Evolutionary conservation across 371 early-diverging fungal species (phyloP).

Genomic region (Neoconidiobolus thromboides): DNA sequence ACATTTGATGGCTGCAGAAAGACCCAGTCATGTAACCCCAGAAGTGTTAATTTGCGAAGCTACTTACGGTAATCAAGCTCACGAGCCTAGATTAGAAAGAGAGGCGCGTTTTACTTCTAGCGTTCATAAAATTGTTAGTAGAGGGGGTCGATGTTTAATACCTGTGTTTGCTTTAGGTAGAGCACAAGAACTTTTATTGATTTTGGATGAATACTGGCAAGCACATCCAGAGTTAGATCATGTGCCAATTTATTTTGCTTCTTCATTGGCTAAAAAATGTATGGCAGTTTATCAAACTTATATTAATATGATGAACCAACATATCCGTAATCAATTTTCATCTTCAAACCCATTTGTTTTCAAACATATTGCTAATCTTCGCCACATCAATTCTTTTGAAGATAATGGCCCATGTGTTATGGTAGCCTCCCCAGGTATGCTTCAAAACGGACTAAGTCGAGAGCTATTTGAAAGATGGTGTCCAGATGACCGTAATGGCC

Average conservation of each 20-base stretch:
- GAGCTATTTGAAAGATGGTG: slow-evolving; percentile 99
- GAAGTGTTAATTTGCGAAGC: slow-evolving; percentile 97
- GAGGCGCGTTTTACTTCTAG: slow-evolving; percentile 82
- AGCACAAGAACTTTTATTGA: slow-evolving; percentile 97
- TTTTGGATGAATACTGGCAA: slow-evolving; percentile 99
- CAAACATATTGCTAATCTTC: slow-evolving; percentile 89
- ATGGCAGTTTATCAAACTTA: slow-evolving; percentile 99
- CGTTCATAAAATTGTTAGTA: slow-evolving; percentile 82
- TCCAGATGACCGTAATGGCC: slow-evolving; percentile 83
- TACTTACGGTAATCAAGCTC: slow-evolving; percentile 98
- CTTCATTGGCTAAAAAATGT: slow-evolving; percentile 93
- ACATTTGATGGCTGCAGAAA: slow-evolving; percentile 97
- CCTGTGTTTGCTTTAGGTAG: slow-evolving; percentile 99
- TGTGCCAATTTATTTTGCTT: slow-evolving; percentile 98
- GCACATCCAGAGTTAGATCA: slow-evolving; percentile 83
- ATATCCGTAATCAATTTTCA: slow-evolving; percentile 83
- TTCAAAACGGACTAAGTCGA: slow-evolving; percentile 96
- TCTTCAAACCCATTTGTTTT: slow-evolving; percentile 96
- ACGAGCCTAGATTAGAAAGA: slow-evolving; percentile 90
- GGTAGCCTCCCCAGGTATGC: slow-evolving; percentile 99
- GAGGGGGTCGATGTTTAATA: slow-evolving; percentile 96
- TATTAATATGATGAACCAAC: slow-evolving; percentile 98
- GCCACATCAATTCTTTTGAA: slow-evolving; percentile 85
- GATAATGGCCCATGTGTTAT: slow-evolving; percentile 99
- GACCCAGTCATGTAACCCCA: slow-evolving; percentile 56